A percentile compares a stretch with the other conserved stretches of the same genome.
Evolutionary conservation across 2,329 filamentous ascomycete species (phyloP).

Genomic region (Bipolaris bicolor): DNA sequence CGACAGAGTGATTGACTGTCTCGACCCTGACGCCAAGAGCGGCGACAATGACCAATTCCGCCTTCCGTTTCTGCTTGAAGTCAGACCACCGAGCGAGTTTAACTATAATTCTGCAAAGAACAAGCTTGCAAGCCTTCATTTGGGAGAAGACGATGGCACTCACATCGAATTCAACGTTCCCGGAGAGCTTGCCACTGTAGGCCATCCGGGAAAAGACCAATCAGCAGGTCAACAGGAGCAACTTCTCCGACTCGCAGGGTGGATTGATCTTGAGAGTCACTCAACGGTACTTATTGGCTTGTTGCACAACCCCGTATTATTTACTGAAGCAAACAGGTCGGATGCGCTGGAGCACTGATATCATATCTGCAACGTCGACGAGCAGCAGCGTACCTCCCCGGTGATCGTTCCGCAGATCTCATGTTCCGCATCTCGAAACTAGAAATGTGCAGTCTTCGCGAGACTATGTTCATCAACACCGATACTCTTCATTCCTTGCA

Average conservation of each 20-base stretch:
- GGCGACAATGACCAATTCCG: constrained; percentile 55
- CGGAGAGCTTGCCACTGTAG: constrained; percentile 55
- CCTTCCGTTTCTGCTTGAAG: constrained; percentile 68
- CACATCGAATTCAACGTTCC: constrained; percentile 66
- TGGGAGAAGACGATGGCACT: constrained; percentile 56
- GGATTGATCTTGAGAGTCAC: constrained; percentile 74
- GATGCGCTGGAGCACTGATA: constrained; percentile 88
- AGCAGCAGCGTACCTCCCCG: constrained; percentile 66
- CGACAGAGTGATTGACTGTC: constrained; percentile 53
- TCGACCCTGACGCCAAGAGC: constrained; percentile 53
- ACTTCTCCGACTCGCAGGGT: constrained; percentile 71
- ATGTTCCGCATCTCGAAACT: constrained; percentile 68
- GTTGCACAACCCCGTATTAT: neutral
- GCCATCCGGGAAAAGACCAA: constrained; percentile 52
- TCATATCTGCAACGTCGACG: constrained; percentile 74
- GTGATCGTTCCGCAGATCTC: constrained; percentile 60
- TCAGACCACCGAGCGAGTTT: constrained; percentile 75
- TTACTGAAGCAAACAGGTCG: constrained; percentile 59
- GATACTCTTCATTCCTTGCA: constrained; percentile 85
- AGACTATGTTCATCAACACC: constrained; percentile 75
- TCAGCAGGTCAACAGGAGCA: constrained; percentile 66
- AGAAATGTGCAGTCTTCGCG: constrained; percentile 74
- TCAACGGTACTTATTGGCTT: constrained; percentile 64
- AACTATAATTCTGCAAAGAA: constrained; percentile 68
- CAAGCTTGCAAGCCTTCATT: constrained; percentile 66